Evolutionary conservation across 23 red algal genomes (phyloP).

Genomic region (Gracilaria caudata): DNA sequence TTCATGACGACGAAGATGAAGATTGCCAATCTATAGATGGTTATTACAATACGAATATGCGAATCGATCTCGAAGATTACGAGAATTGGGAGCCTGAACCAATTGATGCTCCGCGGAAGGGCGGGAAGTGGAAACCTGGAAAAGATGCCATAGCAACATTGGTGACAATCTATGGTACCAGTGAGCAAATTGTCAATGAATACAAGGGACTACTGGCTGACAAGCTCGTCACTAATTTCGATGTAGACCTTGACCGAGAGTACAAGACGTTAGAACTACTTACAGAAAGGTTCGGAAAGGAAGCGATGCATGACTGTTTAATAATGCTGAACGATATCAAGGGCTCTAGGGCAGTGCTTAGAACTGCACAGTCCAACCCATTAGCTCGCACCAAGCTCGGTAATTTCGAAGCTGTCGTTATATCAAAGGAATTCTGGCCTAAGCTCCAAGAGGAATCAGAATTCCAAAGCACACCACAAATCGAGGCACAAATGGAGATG

Average conservation of each 20-base stretch:
- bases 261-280: constrained; percentile 48
- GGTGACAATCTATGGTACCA: constrained; percentile 79
- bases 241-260: constrained; percentile 62
- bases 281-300: constrained; percentile 64
- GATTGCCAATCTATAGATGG: constrained; percentile 65
- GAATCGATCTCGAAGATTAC: constrained; percentile 46
- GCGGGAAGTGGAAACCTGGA: constrained; percentile 55
- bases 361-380: not conserved
- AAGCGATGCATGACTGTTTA: constrained; percentile 64
- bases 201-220: constrained; percentile 75
- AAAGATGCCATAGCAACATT: constrained; percentile 74
- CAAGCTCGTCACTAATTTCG: constrained; percentile 55
- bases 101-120: constrained; percentile 61
- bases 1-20: constrained; percentile 51
- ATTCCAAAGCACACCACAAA: constrained; percentile 31
- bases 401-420: constrained; percentile 54
- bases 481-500: constrained; percentile 46
- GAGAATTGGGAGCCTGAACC: constrained; percentile 76
- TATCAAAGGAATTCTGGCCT: constrained; percentile 79
- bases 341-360: constrained; percentile 45
- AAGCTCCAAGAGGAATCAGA: constrained; percentile 62
- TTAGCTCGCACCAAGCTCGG: not conserved
- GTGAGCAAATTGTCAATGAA: constrained; percentile 80
- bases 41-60: constrained; percentile 29
- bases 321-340: constrained; percentile 79